These are phyloP conservation scores for Taphrina wiesneri DNA, from an alignment of 1,139 yeast species.

Conservation along the genomic window DNA sequence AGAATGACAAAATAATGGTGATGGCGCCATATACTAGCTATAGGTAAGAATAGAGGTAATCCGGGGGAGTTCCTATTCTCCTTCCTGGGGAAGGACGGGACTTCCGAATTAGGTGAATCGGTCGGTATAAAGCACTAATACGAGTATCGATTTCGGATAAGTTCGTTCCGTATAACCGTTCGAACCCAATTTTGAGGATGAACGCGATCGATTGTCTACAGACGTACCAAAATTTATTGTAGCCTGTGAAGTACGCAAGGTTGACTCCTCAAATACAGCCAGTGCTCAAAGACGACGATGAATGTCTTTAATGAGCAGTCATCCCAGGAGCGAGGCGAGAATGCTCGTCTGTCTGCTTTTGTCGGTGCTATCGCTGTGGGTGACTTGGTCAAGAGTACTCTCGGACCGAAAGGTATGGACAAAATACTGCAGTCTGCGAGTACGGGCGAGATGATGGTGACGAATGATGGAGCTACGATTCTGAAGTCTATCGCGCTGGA, in stretches of 20 bases:
- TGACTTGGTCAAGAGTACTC: constrained; percentile 89
- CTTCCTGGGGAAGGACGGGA: background rate
- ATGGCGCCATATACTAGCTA: background rate
- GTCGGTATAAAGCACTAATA: background rate
- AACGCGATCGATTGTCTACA: background rate
- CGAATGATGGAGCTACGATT: constrained; percentile 98
- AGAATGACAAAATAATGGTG: no score
- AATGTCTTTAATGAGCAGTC: constrained; percentile 88
- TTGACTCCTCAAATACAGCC: background rate
- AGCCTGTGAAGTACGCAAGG: background rate
- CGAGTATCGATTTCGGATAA: background rate
- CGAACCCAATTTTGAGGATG: background rate
- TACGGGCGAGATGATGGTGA: constrained; percentile 73
- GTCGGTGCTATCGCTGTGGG: constrained; percentile 99
- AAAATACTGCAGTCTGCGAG: constrained; percentile 86
- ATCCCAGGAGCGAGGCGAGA: constrained; percentile 92
- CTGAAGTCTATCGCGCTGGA: constrained; percentile 91
- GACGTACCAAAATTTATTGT: background rate
- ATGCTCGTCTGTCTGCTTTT: constrained; percentile 63
- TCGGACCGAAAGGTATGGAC: constrained; percentile 99
- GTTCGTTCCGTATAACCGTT: background rate
- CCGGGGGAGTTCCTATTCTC: background rate
- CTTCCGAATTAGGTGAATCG: background rate
- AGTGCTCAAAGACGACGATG: constrained; percentile 4
- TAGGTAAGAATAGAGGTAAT: background rate